Evolutionary conservation across 1,139 yeast species (phyloP), one percentile per base, ranked within the genome.

Genomic region (Geotrichum candidum): DNA sequence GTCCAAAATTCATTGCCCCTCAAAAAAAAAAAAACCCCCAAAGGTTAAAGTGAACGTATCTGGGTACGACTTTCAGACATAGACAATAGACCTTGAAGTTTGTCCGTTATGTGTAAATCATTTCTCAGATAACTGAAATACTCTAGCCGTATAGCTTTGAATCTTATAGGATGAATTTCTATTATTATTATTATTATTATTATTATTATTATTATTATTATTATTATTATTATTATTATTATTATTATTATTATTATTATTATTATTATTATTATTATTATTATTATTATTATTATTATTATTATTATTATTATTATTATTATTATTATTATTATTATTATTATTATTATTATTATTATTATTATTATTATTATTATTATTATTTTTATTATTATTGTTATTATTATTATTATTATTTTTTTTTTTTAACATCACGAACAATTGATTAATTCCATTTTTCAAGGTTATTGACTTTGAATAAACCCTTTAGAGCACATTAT

Each of bases 181-280:
- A 18, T 18, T 18, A 18, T 18, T 18, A 18, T 18, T 18, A 18
- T 18, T 18, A 18, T 18, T 18, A 18, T 18, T 18, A 18, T 18
- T 18, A 18, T 18, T 18, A 18, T 18, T 18, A 18, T 18, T 18
- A 18, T 18, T 18, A 18, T 27, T 27, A 27, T 27, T 27, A 54
- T 53, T 53, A 53, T 25, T 53, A 22, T 54, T 41, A 41, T 41
- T 54, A 41, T 41, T 22, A 41, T 54, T 54, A 22, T 54, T 6
- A 6, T 54, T 41, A 41, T 54, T 27, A 41, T 22, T 22, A 54
- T 54, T 54, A 50, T 22, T 54, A 54, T 54, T 54, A 22, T 41
- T 54, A 41, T 27, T 54, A 41, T 54, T 54, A 41, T 41, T 54
- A 54, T 54, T 54, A 41, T 54, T 54, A 41, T 54, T 54, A 50